Evolutionary conservation across 148 eudicot genomes (phyloP), one percentile per base, ranked within the genome.

Genomic region (Chenopodium suecicum): DNA sequence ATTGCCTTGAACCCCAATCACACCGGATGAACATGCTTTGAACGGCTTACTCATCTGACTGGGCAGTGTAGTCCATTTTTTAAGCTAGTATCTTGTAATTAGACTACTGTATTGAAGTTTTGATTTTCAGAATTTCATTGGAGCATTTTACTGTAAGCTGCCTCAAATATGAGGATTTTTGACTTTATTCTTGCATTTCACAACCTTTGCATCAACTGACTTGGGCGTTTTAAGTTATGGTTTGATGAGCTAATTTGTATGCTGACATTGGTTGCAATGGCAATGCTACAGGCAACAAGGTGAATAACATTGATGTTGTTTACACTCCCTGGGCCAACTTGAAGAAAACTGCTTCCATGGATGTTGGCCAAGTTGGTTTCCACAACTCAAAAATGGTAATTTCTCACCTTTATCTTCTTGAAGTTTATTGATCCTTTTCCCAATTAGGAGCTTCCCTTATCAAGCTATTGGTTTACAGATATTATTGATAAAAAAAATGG

Each of bases 321-420:
- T 96, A 96, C 83, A 96, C 99, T 22, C 99, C 99, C 7, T 95
- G 99, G 98, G 86, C 89, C 65, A 95, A 94, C 84, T 86, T 95
- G 86, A 96, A 94, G 92, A 96, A 96, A 90, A 92, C 98, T 71
- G 89, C 98, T 25, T 94, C 99, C 66, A 96, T 96, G 99, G 99
- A 96, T 88, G 99, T 96, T 83, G 99, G 98, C 56, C 98, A 94
- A 94, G 98, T 94, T 89, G 97, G 98, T 70, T 92, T 94, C 75
- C 87, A 94, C 85, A 94, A 89, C 82, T 77, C 94, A 52, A 94
- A 92, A 86, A 86, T 86, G 91, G 98, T 94, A 88, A 82, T 81
- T 79, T 83, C 73, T 80, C 85, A 29, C 27, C 64, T 73, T 2
- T 70, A 41, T 58, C 64, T 80, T 75, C 72, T 31, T 47, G 20